Percentiles rank a stretch among this genome's conserved stretches.
Conservation (phyloP, 2,329 filamentous ascomycete genomes). For the Alternaria angustiovoidea region DNA sequence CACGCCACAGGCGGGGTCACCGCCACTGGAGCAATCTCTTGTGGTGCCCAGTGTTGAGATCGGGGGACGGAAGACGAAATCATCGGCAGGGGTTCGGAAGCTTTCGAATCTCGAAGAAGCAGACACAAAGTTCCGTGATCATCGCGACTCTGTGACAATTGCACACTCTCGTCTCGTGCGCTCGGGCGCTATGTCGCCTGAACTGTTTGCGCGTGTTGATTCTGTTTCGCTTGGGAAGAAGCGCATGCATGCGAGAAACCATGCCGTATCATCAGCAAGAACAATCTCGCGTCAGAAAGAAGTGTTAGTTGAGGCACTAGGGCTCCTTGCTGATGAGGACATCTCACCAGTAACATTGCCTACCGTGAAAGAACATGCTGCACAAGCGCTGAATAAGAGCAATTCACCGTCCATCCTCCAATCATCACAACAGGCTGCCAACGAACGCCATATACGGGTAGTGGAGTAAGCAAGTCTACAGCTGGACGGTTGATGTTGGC, state of each 20-base stretch:
- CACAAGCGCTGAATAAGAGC: constrained; percentile 18
- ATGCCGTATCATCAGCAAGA: constrained; percentile 11
- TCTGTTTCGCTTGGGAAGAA: constrained; percentile 37
- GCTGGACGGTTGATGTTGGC: neutral
- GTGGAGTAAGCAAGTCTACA: constrained; percentile 19
- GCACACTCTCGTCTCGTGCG: constrained; percentile 37
- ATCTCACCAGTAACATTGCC: constrained; percentile 4
- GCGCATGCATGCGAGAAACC: constrained; percentile 36
- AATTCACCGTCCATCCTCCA: constrained; percentile 18
- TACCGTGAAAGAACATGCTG: constrained; percentile 17
- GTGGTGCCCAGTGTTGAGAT: constrained; percentile 16
- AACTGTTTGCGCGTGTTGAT: constrained; percentile 33
- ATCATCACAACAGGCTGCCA: neutral
- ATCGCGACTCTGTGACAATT: constrained; percentile 45
- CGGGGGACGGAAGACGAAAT: constrained; percentile 6
- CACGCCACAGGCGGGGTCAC: neutral
- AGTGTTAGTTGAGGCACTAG: neutral
- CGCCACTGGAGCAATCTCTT: constrained; percentile 7
- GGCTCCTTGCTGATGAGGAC: constrained; percentile 4
- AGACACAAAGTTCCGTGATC: constrained; percentile 39
- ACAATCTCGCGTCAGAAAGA: neutral
- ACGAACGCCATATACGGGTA: constrained; percentile 28
- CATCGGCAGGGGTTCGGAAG: constrained; percentile 16
- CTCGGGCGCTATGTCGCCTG: constrained; percentile 25
- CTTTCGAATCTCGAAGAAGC: constrained; percentile 43